phyloP scores from a whole-genome alignment of 306 rosid species.

The Hippophae rhamnoides region DNA sequence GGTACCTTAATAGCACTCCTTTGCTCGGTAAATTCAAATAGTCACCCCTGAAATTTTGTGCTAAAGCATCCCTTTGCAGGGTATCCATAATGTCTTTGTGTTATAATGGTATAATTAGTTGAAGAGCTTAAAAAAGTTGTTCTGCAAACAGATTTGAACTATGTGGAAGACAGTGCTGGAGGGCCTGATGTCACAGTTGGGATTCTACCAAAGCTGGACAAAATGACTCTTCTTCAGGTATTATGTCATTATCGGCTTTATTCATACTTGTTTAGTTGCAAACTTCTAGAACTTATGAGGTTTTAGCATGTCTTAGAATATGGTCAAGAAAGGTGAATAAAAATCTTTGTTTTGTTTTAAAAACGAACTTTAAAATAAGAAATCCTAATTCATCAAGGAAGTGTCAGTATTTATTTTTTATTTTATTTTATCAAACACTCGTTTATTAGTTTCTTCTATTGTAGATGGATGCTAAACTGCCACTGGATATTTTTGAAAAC shows the following conservation, averaged over 20 bases:
- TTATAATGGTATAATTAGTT: background rate
- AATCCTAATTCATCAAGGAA: too few relatives aligned
- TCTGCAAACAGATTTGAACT: constrained; percentile 60
- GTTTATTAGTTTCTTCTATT: constrained; percentile 10
- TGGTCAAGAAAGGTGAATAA: too few relatives aligned
- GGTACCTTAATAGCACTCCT: constrained; percentile 80
- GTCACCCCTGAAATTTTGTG: constrained; percentile 6
- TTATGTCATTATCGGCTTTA: background rate
- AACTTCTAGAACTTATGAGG: background rate
- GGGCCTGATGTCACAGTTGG: constrained; percentile 93
- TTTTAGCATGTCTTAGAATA: too few relatives aligned
- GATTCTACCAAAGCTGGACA: constrained; percentile 69
- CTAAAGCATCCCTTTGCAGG: background rate
- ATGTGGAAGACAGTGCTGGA: constrained; percentile 93
- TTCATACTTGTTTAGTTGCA: background rate
- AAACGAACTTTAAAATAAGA: too few relatives aligned
- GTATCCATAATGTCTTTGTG: background rate
- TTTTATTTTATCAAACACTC: background rate
- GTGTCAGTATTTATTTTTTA: too few relatives aligned
- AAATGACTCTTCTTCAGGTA: constrained; percentile 88
- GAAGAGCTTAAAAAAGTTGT: constrained; percentile 15
- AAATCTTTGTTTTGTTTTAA: too few relatives aligned
- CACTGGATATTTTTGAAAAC: constrained; percentile 67
- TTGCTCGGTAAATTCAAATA: constrained; percentile 50
- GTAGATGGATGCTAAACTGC: constrained; percentile 89